A percentile compares a stretch with the other conserved stretches of the same genome.
Evolutionary conservation across 257 asterid genomes (phyloP).

Genomic region (Salvia splendens): DNA sequence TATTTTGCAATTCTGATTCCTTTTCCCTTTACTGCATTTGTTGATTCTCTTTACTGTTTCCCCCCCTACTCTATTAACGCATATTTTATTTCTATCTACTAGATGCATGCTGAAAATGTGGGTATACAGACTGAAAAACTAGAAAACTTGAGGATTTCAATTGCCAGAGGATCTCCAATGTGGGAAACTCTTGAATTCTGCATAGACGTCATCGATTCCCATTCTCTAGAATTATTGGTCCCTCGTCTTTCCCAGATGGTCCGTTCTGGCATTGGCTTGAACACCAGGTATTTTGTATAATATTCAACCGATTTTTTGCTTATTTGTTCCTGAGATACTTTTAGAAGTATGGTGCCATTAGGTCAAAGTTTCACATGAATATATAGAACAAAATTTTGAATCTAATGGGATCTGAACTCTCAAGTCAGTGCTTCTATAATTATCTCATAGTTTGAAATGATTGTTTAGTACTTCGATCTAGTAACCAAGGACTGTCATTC

Average conservation of each 20-base stretch:
- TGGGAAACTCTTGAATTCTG: conserved; percentile 99
- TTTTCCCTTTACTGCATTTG: conserved; percentile 3
- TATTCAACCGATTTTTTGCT: neutral
- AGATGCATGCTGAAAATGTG: conserved; percentile 92
- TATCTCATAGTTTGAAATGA: neutral
- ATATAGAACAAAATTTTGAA: neutral
- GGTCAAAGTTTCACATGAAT: conserved; percentile 3
- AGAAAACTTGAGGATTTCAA: conserved; percentile 85
- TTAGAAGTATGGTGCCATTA: neutral
- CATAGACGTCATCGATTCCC: conserved; percentile 80
- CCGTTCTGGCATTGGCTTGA: conserved; percentile 88
- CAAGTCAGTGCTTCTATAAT: neutral
- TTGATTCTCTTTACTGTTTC: conserved; percentile 21
- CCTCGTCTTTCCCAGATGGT: conserved; percentile 89
- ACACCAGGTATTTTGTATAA: conserved; percentile 66
- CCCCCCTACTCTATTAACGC: conserved; percentile 18
- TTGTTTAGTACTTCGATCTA: too few species aligned
- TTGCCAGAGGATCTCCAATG: conserved; percentile 95
- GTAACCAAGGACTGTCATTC: conserved; percentile 2
- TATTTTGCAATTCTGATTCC: neutral
- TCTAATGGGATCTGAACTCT: neutral
- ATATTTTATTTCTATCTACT: conserved; percentile 28
- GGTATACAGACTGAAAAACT: conserved; percentile 97
- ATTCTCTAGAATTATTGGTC: conserved; percentile 72
- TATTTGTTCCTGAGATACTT: conserved; percentile 12